Base-by-base conservation (phyloP, 2,329 filamentous ascomycete species). In the Monosporascus sp. region DNA sequence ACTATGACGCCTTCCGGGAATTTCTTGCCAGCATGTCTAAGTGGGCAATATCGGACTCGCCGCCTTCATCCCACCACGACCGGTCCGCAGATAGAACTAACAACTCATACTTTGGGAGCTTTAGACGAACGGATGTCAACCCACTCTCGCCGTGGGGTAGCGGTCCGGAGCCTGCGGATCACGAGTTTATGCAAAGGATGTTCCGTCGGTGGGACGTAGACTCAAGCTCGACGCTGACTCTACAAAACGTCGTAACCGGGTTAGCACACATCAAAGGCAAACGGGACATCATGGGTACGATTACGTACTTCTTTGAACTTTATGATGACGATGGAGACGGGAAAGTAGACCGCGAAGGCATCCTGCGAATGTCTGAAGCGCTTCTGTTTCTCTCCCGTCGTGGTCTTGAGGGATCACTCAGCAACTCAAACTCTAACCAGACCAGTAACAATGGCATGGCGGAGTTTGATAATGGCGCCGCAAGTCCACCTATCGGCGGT, bases 241-340 rank as follows among this genome's bases (percentile, higher is more conserved):
- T 99, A 49, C 91, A 96, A 65, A 90, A 97, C 62, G 90, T 99
- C 2, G 94, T 97, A 5, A 88, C 87, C 18, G 94, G 94, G 0
- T 77, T 99, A 46, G 92, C 93, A 2, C 85, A 89, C 15, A 90
- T 99, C 65, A 97, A 96, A 70, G 93, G 94, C 8, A 91, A 88
- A 52, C 86, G 87, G 47, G 94, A 99, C 70, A 97, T 99, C 60
- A 97, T 99, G 93, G 90, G 90, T 31, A 94, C 89, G 54, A 97
- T 99, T 65, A 94, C 86, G 55, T 97, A 97, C 72, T 97, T 99
- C 70, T 99, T 99, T 63, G 90, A 97, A 65, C 82, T 99, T 0
- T 97, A 97, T 69, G 94, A 99, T 67, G 93, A 99, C 60, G 88
- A 93, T 63, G 82, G 85, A 1, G 91, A 96, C 67, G 94, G 94